Conservation (phyloP, 2,329 filamentous ascomycete species). For the Calonectria hawksworthii region DNA sequence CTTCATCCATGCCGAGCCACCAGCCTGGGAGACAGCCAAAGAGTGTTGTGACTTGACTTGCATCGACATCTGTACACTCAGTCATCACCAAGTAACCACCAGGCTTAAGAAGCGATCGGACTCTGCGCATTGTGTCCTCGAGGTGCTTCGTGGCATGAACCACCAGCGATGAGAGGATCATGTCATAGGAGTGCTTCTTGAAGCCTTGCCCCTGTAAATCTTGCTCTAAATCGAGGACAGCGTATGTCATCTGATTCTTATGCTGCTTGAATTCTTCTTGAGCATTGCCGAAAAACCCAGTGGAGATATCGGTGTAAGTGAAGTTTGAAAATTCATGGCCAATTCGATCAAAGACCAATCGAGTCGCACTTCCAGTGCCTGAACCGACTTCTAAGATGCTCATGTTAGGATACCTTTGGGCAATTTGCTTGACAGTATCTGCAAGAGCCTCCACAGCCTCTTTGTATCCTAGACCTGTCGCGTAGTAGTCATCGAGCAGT, state of each 20-base stretch:
- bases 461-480: neutral
- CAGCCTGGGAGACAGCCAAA: conserved; percentile 31
- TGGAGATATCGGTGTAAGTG: conserved; percentile 5
- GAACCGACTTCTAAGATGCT: conserved; percentile 2
- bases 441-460: neutral
- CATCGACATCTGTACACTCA: conserved; percentile 19
- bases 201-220: neutral
- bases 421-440: neutral
- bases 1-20: conserved; percentile 29
- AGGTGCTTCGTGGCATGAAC: neutral
- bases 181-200: conserved; percentile 5
- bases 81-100: conserved; percentile 8
- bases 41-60: neutral
- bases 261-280: neutral
- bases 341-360: neutral
- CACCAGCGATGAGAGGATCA: neutral
- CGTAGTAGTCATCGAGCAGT: neutral
- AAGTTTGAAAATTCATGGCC: neutral
- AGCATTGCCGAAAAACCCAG: conserved; percentile 2
- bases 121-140: neutral
- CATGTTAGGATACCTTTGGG: neutral
- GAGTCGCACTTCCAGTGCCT: neutral
- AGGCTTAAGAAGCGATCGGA: neutral
- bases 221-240: neutral
- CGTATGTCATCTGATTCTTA: neutral